A percentile compares a stretch with the other conserved stretches of the same genome.
Evolutionary conservation across 192 early-diverging fungal genomes (phyloP).

Genomic region (Backusella westeae): DNA sequence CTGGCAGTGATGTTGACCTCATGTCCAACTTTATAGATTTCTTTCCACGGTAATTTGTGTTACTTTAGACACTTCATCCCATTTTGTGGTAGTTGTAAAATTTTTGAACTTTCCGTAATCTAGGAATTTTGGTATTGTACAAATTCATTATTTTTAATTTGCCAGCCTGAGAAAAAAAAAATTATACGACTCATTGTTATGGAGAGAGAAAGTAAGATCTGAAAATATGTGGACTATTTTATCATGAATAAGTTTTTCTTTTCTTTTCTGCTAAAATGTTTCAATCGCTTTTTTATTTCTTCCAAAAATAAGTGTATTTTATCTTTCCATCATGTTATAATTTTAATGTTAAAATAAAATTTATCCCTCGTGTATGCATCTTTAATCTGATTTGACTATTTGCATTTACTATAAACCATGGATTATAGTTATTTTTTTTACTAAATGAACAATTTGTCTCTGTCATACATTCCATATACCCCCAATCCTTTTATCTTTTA

Average conservation of each 20-base stretch:
- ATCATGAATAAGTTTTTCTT: neutral
- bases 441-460: neutral
- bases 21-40: neutral
- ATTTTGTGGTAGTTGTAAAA: neutral
- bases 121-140: constrained; percentile 1
- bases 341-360: neutral
- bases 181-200: neutral
- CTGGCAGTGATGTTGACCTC: neutral
- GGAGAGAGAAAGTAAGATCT: neutral
- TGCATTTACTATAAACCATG: neutral
- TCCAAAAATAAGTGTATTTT: neutral
- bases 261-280: neutral
- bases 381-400: constrained; percentile 3
- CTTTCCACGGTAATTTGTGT: neutral
- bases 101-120: neutral
- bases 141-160: neutral
- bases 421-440: neutral
- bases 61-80: neutral
- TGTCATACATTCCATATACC: neutral
- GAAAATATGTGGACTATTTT: neutral
- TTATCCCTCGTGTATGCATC: neutral
- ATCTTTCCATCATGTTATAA: neutral
- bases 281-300: neutral
- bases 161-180: neutral
- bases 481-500: neutral